phyloP scores from a whole-genome alignment of 1,139 yeast genomes.

The Blastobotrys ciferrii region DNA sequence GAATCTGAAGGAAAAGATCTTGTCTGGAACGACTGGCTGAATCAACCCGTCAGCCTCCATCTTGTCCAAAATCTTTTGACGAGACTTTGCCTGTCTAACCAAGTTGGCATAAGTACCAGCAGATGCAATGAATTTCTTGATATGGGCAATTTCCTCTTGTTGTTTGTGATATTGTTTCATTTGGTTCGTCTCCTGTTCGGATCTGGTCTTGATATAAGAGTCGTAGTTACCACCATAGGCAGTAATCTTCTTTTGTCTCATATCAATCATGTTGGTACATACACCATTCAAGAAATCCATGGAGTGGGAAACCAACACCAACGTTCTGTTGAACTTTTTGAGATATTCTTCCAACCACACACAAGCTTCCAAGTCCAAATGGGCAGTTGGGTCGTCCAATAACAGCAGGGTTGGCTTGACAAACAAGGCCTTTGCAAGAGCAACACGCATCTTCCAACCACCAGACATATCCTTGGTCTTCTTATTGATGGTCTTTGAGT shows the following conservation, averaged over 20 bases:
- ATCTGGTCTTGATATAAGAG: slow-evolving; percentile 89
- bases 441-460: slow-evolving; percentile 95
- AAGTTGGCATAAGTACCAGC: slow-evolving; percentile 99
- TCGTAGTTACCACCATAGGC: slow-evolving; percentile 99
- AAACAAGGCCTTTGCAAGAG: slow-evolving; percentile 67
- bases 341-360: slow-evolving; percentile 99
- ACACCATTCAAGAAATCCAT: slow-evolving; percentile 99
- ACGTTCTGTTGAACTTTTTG: slow-evolving; percentile 88
- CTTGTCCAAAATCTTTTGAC: slow-evolving; percentile 98
- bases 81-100: slow-evolving; percentile 97
- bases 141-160: slow-evolving; percentile 98
- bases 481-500: slow-evolving; percentile 74
- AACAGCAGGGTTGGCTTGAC: slow-evolving; percentile 30
- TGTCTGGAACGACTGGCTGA: slow-evolving; percentile 89
- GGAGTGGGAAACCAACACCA: slow-evolving; percentile 94
- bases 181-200: slow-evolving; percentile 93
- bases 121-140: slow-evolving; percentile 97
- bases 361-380: slow-evolving; percentile 98
- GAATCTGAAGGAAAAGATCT: slow-evolving; percentile 89
- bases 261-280: slow-evolving; percentile 96
- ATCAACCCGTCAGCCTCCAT: slow-evolving; percentile 99
- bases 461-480: slow-evolving; percentile 99
- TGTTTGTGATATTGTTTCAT: slow-evolving; percentile 96
- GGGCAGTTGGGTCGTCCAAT: slow-evolving; percentile 96
- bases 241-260: slow-evolving; percentile 73